Evolutionary conservation across 164 flowering plant genomes (phyloP), one percentile per base, ranked within the genome.

Genomic region (Macadamia integrifolia): DNA sequence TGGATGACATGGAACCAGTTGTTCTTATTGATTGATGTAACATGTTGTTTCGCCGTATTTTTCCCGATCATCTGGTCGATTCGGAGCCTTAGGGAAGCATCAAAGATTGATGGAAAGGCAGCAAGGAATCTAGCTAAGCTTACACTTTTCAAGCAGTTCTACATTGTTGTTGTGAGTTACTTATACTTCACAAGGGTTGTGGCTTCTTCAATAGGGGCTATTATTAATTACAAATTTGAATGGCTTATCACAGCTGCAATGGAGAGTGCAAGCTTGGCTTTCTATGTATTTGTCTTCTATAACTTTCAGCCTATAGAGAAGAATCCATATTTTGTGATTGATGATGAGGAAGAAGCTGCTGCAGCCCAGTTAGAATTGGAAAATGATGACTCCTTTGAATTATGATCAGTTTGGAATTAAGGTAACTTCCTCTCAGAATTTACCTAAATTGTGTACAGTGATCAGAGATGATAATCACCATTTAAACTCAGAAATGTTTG

Each of bases 11-110:
- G 78, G 80, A 78, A 71, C 56, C 75, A 74, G 29, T 31, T 66
- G 12, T 72, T 78, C 42, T 52, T 78, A 62, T 52, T 69, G 31
- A 46, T 74, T 6, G 80, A 78, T 15, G 46, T 78, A 1, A 56
- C 56, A 0, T 74, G 78, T 50, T 53, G 57, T 53, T 53, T 14
- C 17, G 17, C 18, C 0, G 57, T 53, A 4, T 53, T 53, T n/a
- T 11, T 74, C 23, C 77, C 78, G 1, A 71, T 78, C 42, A 18
- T 78, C 40, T 77, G 80, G 80, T 77, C 77, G 31, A 74, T 77
- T 0, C 57, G 62, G 14, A 61, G 65, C 57, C 72, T 77, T 35
- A 9, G 60, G 3, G 75, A 77, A 68, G 72, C 80, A 3, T 68
- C 80, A 6, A 71, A 64, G 23, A 73, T 76, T 3, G 80, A 77